These are phyloP conservation scores for Castanopsis chinensis DNA, from an alignment of 306 rosid genomes.

Conservation along the genomic window DNA sequence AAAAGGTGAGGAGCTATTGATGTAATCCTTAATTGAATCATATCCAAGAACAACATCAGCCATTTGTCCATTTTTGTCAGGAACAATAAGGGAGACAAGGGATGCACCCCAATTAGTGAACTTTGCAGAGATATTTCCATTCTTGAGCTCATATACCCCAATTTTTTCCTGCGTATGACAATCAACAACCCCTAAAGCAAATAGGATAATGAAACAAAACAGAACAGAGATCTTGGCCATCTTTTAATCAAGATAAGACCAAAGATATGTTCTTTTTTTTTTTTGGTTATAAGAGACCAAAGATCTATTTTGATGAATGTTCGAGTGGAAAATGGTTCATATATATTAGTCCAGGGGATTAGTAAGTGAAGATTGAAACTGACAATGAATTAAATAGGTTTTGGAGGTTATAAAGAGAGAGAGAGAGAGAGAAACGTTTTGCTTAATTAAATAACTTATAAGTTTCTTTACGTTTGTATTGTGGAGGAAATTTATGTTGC, in stretches of 20 bases:
- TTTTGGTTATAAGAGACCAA: background rate
- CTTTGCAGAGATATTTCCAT: too few relatives aligned
- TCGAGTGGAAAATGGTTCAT: background rate
- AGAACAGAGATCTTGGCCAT: background rate
- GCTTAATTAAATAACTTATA: background rate
- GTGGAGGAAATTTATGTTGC: background rate
- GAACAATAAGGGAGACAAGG: too few relatives aligned
- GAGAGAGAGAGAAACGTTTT: background rate
- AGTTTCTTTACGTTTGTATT: background rate
- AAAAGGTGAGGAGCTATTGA: constrained; percentile 2
- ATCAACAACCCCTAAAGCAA: background rate
- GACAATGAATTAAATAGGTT: background rate
- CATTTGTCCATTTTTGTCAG: constrained; percentile 35
- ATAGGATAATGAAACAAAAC: background rate
- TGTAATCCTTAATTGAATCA: constrained; percentile 52
- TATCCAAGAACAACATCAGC: constrained; percentile 81
- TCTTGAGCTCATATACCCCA: too few relatives aligned
- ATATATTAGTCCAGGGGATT: background rate
- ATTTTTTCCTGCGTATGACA: background rate
- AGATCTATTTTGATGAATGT: background rate
- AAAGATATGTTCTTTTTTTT: too few relatives aligned
- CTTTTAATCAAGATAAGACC: background rate
- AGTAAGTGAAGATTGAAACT: background rate
- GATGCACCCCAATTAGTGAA: too few relatives aligned
- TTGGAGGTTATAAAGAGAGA: background rate